Percentiles rank a stretch among this genome's conserved stretches.
Conservation (phyloP, 371 early-diverging fungal species). For the Mortierella sp. region DNA sequence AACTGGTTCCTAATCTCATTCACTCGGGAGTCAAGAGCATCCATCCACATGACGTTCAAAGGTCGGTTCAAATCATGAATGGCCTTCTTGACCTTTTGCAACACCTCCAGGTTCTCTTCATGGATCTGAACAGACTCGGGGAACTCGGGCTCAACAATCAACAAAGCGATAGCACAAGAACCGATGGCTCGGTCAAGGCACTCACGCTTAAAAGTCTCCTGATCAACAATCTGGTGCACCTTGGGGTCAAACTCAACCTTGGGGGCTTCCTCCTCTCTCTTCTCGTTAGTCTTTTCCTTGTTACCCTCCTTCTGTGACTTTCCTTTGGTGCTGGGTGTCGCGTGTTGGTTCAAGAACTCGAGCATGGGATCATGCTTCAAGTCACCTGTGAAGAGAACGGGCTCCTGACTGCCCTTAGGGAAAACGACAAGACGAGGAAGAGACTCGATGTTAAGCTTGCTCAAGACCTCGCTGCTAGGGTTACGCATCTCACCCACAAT, state of each 20-base stretch:
- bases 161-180: conserved; percentile 71
- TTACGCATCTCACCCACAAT: conserved; percentile 78
- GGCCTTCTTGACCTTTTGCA: conserved; percentile 61
- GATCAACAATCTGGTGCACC: conserved; percentile 56
- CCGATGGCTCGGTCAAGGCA: conserved; percentile 58
- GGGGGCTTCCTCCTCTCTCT: conserved; percentile 26
- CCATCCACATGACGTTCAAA: conserved; percentile 74
- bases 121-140: conserved; percentile 65
- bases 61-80: conserved; percentile 50
- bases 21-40: conserved; percentile 62
- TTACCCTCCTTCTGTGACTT: conserved; percentile 21
- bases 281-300: conserved; percentile 43
- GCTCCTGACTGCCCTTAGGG: conserved; percentile 52
- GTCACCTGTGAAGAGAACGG: conserved; percentile 57
- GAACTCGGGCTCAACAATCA: conserved; percentile 71
- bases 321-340: conserved; percentile 50
- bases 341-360: conserved; percentile 68
- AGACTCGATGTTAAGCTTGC: conserved; percentile 61
- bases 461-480: conserved; percentile 61
- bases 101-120: conserved; percentile 58
- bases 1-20: conserved; percentile 65
- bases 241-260: conserved; percentile 58
- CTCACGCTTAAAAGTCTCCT: conserved; percentile 60
- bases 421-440: conserved; percentile 77
- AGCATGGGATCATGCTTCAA: conserved; percentile 61